Percentiles rank a stretch among this genome's conserved stretches.
Conservation (phyloP, 2,329 filamentous ascomycete species). For the Pleoardoris graminearum region DNA sequence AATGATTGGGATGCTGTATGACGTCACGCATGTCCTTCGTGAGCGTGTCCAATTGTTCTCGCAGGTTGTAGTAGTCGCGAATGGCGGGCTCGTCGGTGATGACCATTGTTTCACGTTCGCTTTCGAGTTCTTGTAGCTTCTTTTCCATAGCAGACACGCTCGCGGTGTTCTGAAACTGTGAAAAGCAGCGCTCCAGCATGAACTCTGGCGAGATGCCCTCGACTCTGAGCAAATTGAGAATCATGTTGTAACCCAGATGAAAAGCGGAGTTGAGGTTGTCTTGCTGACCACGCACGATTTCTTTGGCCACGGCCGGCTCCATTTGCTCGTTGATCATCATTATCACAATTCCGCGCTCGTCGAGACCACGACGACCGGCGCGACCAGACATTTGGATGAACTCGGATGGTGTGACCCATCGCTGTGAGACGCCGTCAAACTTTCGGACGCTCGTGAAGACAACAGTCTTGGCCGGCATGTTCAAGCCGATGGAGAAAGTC, state of each 20-base stretch:
- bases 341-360: slow-evolving; percentile 97
- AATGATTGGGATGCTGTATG: slow-evolving; percentile 89
- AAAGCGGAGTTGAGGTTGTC: slow-evolving; percentile 98
- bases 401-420: slow-evolving; percentile 90
- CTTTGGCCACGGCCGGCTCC: slow-evolving; percentile 89
- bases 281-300: slow-evolving; percentile 94
- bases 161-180: slow-evolving; percentile 95
- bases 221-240: slow-evolving; percentile 93
- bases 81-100: slow-evolving; percentile 87
- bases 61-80: slow-evolving; percentile 90
- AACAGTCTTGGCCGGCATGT: slow-evolving; percentile 99
- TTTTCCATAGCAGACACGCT: slow-evolving; percentile 83
- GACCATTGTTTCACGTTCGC: slow-evolving; percentile 69
- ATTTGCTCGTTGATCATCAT: slow-evolving; percentile 99
- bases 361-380: slow-evolving; percentile 93
- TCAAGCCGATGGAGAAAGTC: slow-evolving; percentile 96
- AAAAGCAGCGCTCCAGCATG: slow-evolving; percentile 98
- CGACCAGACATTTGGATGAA: slow-evolving; percentile 99
- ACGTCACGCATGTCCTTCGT: slow-evolving; percentile 88
- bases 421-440: slow-evolving; percentile 79
- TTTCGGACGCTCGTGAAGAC: slow-evolving; percentile 98
- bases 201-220: slow-evolving; percentile 98
- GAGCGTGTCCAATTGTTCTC: slow-evolving; percentile 80
- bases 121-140: slow-evolving; percentile 77
- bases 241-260: slow-evolving; percentile 98